Percentiles rank a stretch among this genome's conserved stretches.
These are phyloP conservation scores for Trametes punicea DNA, from an alignment of 768 basidiomycete genomes.

Conservation along the genomic window DNA sequence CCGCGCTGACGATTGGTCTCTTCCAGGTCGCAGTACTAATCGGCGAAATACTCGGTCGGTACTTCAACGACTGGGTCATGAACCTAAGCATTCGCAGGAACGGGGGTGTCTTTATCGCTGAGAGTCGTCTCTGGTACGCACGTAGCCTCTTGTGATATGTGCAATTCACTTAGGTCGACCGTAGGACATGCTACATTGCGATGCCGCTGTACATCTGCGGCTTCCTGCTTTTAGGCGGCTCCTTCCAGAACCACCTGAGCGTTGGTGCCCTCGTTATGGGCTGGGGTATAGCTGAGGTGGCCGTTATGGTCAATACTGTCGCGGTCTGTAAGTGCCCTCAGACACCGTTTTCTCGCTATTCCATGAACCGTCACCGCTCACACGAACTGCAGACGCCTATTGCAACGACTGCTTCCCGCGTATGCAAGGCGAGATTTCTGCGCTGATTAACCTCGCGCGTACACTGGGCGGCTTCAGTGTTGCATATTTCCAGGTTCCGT, in stretches of 20 bases:
- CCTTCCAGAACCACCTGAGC: conserved; percentile 50
- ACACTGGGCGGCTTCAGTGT: conserved; percentile 60
- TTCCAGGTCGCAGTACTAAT: conserved; percentile 44
- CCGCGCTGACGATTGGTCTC: neutral
- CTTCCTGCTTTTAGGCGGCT: conserved; percentile 54
- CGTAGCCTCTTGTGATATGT: neutral
- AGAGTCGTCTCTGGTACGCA: conserved; percentile 54
- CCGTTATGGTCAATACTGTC: conserved; percentile 59
- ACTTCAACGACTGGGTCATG: conserved; percentile 49
- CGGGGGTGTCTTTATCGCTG: conserved; percentile 51
- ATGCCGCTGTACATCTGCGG: conserved; percentile 59
- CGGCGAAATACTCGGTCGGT: conserved; percentile 51
- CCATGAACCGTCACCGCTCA: conserved; percentile 23
- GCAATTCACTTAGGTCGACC: neutral
- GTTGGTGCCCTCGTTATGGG: conserved; percentile 59
- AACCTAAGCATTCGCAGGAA: conserved; percentile 41
- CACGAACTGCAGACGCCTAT: conserved; percentile 39
- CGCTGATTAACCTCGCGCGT: conserved; percentile 55
- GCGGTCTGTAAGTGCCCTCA: conserved; percentile 47
- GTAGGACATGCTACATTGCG: conserved; percentile 59
- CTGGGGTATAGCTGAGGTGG: conserved; percentile 60
- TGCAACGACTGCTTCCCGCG: conserved; percentile 48
- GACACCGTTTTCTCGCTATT: conserved; percentile 3
- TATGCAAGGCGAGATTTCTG: conserved; percentile 57
- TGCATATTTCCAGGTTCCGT: conserved; percentile 64